A percentile compares a stretch with the other conserved stretches of the same genome.
These are phyloP conservation scores for Diaporthe destruens DNA, from an alignment of 2,329 filamentous ascomycete genomes.

Conservation along the genomic window DNA sequence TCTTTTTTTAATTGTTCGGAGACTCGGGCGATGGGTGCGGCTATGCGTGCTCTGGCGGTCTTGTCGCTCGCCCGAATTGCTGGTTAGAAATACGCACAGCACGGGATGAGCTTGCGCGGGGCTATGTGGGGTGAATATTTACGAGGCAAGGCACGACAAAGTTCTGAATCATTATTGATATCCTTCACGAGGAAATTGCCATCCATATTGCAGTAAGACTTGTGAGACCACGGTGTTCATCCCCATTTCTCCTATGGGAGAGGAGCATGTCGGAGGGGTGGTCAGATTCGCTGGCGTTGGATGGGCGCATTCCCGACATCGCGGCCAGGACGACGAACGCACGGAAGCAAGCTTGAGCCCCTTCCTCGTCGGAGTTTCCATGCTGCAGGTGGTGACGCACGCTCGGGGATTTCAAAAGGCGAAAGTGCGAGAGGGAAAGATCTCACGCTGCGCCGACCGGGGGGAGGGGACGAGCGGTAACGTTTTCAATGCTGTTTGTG, in stretches of 20 bases:
- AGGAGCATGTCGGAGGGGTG: neutral
- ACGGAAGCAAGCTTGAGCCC: neutral
- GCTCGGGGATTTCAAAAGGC: conserved; percentile 2
- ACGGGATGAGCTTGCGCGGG: neutral
- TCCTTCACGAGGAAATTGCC: neutral
- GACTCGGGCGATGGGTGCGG: conserved; percentile 16
- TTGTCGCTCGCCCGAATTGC: neutral
- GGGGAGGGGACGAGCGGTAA: neutral
- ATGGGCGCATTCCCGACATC: neutral
- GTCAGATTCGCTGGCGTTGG: neutral
- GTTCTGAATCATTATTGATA: conserved; percentile 20
- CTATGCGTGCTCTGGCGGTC: neutral
- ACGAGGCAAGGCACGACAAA: neutral
- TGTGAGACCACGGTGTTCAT: neutral
- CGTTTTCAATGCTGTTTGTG: neutral
- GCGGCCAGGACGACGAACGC: conserved; percentile 6
- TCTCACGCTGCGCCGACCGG: too few relatives aligned
- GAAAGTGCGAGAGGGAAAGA: neutral
- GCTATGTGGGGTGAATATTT: neutral
- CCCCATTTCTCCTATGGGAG: too few relatives aligned
- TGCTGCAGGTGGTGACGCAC: conserved; percentile 6
- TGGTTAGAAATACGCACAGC: conserved; percentile 9
- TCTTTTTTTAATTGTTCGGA: neutral
- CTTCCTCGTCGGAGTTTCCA: conserved; percentile 12
- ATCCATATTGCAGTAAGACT: neutral